Conservation (phyloP, 2,329 filamentous ascomycete genomes). For the Venturia pyrina region DNA sequence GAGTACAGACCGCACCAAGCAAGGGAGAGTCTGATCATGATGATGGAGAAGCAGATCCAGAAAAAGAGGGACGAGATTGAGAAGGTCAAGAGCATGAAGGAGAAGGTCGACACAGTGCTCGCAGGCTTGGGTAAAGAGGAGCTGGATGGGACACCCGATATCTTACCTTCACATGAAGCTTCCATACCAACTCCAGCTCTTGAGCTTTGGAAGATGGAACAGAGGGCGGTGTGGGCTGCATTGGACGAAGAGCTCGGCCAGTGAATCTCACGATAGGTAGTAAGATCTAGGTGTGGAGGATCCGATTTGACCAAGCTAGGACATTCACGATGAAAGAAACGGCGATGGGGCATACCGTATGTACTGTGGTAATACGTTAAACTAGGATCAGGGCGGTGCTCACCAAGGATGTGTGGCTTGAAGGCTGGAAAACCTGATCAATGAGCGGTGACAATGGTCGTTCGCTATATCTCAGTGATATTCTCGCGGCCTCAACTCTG, state of each 20-base stretch:
- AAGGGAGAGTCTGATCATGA: slow-evolving; percentile 71
- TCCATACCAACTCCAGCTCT: neutral
- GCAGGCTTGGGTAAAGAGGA: slow-evolving; percentile 46
- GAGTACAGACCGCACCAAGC: slow-evolving; percentile 91
- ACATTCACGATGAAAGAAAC: too few species aligned
- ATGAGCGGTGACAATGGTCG: neutral
- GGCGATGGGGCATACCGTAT: neutral
- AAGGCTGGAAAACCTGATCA: neutral
- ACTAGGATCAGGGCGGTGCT: neutral
- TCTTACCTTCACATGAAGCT: neutral
- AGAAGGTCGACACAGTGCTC: slow-evolving; percentile 64
- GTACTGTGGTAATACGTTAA: neutral
- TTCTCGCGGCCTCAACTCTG: neutral
- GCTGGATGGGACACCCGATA: neutral
- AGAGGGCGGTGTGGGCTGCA: slow-evolving; percentile 12
- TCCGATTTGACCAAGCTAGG: neutral
- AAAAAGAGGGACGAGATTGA: slow-evolving; percentile 63
- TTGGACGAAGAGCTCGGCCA: slow-evolving; percentile 9
- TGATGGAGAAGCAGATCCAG: slow-evolving; percentile 80
- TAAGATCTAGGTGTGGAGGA: neutral
- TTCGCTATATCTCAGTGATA: neutral
- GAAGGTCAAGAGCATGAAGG: slow-evolving; percentile 54
- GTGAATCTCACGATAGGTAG: neutral
- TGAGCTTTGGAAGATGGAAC: slow-evolving; percentile 7
- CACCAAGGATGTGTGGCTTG: slow-evolving; percentile 1